Evolutionary conservation across 257 asterid species (phyloP), one percentile per base, ranked within the genome.

Genomic region (Eucommia ulmoides): DNA sequence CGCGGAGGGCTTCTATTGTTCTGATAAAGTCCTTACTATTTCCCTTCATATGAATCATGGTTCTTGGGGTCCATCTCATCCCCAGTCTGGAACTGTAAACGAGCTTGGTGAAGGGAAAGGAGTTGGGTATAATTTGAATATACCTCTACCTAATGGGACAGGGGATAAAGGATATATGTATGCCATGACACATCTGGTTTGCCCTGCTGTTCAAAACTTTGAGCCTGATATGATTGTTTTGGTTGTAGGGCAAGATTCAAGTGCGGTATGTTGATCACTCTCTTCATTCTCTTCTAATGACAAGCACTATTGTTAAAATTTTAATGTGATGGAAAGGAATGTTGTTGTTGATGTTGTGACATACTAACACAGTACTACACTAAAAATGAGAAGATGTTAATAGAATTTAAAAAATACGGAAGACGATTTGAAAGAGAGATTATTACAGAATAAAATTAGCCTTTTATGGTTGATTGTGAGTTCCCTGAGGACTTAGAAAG

Each of bases 41-140:
- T 85, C 98, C 15, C 85, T 89, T 45, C 98, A 89, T 53, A 89
- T 89, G 98, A 78, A 82, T 58, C 98, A 85, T 46, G 96, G 94
- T 52, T 82, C 96, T 3, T 89, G 98, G 96, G 98, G 98, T n/a
- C 79, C 93, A 8, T 82, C 96, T 16, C 96, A 89, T 77, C 94
- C 93, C 0, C 96, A 89, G 54, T 66, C 41, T 22, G 98, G 98
- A 54, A 54, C 68, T 8, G 58, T 85, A 33, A 83, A 82, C 42
- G 98, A 85, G 75, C 75, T 89, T 17, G 98, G 96, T n/a, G 78
- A 77, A 64, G 93, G 70, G 8, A 57, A 71, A 54, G 98, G 98
- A 12, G 56, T 61, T 51, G 98, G 96, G 14, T 82, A 85, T 62
- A 89, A 89, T 64, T 60, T 89, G 74, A 89, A 85, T 55, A 53